Base-by-base conservation (phyloP, 441 rosid genomes). In the Arabidopsis hybrid region DNA sequence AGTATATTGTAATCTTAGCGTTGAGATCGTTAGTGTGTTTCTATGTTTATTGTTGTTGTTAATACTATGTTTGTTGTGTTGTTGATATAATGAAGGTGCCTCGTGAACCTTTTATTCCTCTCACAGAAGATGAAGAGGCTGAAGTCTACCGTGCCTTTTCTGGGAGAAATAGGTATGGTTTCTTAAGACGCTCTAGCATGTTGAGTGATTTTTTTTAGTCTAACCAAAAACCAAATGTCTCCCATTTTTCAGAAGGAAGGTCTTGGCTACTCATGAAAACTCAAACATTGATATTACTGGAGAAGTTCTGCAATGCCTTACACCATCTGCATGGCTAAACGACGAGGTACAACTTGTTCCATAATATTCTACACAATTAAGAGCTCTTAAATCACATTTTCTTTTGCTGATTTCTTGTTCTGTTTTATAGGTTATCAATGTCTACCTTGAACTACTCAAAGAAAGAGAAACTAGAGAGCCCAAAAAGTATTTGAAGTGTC, bases 381-480 rank as follows among this genome's bases (percentile, higher is more conserved):
- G 62, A n/a, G 66, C 16, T 62, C 12, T 18, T 10, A 21, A 31
- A 8, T 47, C 2, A 46, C 34, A 60, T 8, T 77, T 71, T 79
- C 74, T 58, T 74, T 5, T 51, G 57, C 11, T 60, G 6, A 35
- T 42, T 56, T 29, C 14, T 8, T 74, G 10, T 10, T 67, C n/a
- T 67, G 50, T 66, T 78, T 84, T 75, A 38, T 75, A 94, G 99
- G 97, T 92, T 65, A 92, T 95, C 66, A 92, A 95, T 81, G 43
- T 95, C 57, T 95, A 92, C 59, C 93, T 95, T 45, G 96, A 85
- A 72, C 77, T 95, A 82, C 88, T 95, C 67, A 95, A 95, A 86
- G 98, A 93, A 71, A 83, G 99, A 84, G 96, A 93, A 79, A 87
- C 58, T 59, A 88, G 97, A 82, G 92, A 93, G 55, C 94, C 99